Base-by-base conservation (phyloP, 116 monocot species). In the Phalaenopsis hybrid region DNA sequence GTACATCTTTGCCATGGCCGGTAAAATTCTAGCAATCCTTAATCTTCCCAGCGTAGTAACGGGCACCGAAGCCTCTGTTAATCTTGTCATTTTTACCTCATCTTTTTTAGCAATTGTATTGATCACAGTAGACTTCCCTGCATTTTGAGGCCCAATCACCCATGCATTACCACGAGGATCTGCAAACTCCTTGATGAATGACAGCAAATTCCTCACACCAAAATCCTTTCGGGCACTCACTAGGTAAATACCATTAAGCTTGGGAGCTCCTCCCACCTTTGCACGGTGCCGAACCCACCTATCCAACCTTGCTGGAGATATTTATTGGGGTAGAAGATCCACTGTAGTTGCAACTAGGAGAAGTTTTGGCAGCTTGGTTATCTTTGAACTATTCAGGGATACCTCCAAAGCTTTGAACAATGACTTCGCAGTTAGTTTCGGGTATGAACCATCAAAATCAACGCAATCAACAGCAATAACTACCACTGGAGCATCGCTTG, bases 61-160 rank as follows among this genome's bases (percentile, higher is more conserved):
- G 28, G 28, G 28, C 28, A 28, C 28, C 28, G 28, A 28, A 28
- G 28, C 28, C 28, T 28, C 28, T 28, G 28, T 28, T 28, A 28
- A 28, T 28, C 28, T 28, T 28, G 28, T 28, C 85, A 84, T 31
- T 95, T 85, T 86, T 98, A 93, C 87, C 93, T 98, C 59, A 90
- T 78, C 11, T 95, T 93, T 78, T 98, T 95, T 48, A 98, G 88
- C 95, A 98, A 95, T 85, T 95, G 90, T 82, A 83, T 98, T 98
- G 31, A 98, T 98, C 85, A 98, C 75, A 70, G 98, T 98, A 21
- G 98, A 98, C 72, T 98, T 98, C 65, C 98, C 98, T 6, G 95
- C 95, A 92, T 98, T 98, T 81, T 95, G 98, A 75, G 98, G 95
- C 28, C 98, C 98, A 44, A 98, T 86, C 49, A 98, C 93, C 98